Evolutionary conservation across 805 yeast genomes (phyloP).

Genomic region (Candida endomychidarum): DNA sequence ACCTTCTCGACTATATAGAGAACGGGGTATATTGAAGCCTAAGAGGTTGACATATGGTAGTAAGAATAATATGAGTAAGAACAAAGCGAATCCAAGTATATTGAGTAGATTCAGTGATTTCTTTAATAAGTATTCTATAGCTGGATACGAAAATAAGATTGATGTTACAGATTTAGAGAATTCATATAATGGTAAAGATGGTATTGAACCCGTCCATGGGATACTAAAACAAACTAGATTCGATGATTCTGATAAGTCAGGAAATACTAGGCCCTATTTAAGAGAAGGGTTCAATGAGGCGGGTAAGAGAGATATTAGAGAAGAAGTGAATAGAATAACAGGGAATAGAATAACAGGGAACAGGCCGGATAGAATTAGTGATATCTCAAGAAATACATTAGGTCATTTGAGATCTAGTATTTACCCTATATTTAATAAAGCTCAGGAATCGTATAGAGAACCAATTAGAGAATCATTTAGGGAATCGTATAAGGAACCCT

Average conservation of each 20-base stretch:
- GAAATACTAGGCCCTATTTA: too few species aligned
- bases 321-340: too few species aligned
- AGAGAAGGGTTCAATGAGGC: too few species aligned
- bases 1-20: slow-evolving; percentile 1
- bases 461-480: too few species aligned
- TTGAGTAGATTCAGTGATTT: slow-evolving; percentile 11
- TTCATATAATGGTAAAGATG: slow-evolving; percentile 3
- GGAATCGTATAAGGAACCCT: too few species aligned
- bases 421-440: too few species aligned
- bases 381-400: too few species aligned
- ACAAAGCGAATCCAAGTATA: slow-evolving; percentile 5
- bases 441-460: too few species aligned
- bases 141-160: slow-evolving; percentile 12
- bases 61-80: not conserved
- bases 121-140: slow-evolving; percentile 14
- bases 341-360: too few species aligned
- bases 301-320: not conserved
- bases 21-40: slow-evolving; percentile 16
- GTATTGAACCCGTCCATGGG: too few species aligned
- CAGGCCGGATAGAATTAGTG: too few species aligned
- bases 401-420: too few species aligned
- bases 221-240: slow-evolving; percentile 1
- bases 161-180: slow-evolving; percentile 12
- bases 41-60: slow-evolving; percentile 1
- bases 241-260: not conserved